Evolutionary conservation across 2,329 filamentous ascomycete genomes (phyloP).

Genomic region (Hypoxylon sp.): DNA sequence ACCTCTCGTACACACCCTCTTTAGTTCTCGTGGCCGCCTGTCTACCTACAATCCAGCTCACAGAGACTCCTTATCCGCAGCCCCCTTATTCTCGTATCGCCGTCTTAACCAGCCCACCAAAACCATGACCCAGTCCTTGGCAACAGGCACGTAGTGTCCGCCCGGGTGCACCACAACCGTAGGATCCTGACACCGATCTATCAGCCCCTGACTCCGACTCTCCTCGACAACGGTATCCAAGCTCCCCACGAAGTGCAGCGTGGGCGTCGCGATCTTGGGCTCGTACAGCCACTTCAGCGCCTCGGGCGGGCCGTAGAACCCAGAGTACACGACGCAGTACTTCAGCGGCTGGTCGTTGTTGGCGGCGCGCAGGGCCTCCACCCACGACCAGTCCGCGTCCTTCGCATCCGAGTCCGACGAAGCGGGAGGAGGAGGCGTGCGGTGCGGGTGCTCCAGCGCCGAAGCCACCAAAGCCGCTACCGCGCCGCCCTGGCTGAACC

Average conservation of each 20-base stretch:
- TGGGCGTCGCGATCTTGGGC: conserved; percentile 75
- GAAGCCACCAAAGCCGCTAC: conserved; percentile 80
- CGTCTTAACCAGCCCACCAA: conserved; percentile 71
- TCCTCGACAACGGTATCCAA: conserved; percentile 93
- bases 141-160: conserved; percentile 89
- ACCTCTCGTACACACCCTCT: neutral
- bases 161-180: conserved; percentile 81
- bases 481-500: conserved; percentile 86
- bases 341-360: conserved; percentile 63
- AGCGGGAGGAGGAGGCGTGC: conserved; percentile 25
- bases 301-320: conserved; percentile 69
- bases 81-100: conserved; percentile 42
- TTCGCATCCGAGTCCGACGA: neutral
- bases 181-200: conserved; percentile 73
- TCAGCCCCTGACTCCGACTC: conserved; percentile 74
- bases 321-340: conserved; percentile 76
- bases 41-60: conserved; percentile 2
- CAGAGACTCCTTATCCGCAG: conserved; percentile 41
- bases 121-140: conserved; percentile 84
- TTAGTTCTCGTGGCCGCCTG: neutral
- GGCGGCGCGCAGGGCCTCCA: conserved; percentile 62
- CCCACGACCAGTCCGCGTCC: conserved; percentile 59
- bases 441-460: conserved; percentile 72
- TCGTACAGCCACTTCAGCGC: conserved; percentile 54
- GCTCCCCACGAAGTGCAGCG: conserved; percentile 85